These are phyloP conservation scores for Talaromyces sp. DNA, from an alignment of 2,329 filamentous ascomycete genomes.

Conservation along the genomic window DNA sequence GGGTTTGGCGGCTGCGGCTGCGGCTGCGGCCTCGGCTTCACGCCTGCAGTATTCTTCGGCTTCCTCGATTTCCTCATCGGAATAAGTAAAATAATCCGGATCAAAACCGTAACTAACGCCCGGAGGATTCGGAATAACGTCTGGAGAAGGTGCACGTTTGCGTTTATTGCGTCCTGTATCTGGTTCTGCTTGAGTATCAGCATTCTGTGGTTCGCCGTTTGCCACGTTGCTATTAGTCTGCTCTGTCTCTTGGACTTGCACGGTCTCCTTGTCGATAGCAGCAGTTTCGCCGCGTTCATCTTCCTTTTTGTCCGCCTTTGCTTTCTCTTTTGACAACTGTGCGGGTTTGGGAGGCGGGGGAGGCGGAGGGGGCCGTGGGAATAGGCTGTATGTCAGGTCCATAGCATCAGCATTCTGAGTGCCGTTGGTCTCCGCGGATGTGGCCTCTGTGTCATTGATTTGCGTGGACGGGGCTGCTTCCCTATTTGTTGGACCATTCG, in stretches of 20 bases:
- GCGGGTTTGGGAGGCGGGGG: neutral
- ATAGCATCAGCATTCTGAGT: neutral
- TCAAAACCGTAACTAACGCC: slow-evolving; percentile 40
- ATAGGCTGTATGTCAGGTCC: slow-evolving; percentile 13
- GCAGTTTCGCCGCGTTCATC: neutral
- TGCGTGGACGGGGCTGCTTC: neutral
- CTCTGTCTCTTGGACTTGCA: neutral
- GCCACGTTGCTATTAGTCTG: neutral
- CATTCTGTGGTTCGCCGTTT: neutral
- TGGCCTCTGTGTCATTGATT: neutral
- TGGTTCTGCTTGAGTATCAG: slow-evolving; percentile 11
- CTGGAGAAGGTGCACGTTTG: slow-evolving; percentile 36
- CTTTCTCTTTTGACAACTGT: neutral
- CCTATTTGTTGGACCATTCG: too few species aligned
- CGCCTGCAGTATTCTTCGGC: slow-evolving; percentile 1
- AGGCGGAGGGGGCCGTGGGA: neutral
- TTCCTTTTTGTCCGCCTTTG: neutral
- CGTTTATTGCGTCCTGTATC: slow-evolving; percentile 28
- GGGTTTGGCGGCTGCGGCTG: slow-evolving; percentile 15
- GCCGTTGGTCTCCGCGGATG: neutral
- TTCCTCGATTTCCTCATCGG: slow-evolving; percentile 16
- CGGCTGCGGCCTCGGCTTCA: slow-evolving; percentile 18
- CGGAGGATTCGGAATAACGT: slow-evolving; percentile 39
- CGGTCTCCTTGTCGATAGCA: neutral
- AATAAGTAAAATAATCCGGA: slow-evolving; percentile 33